These are phyloP conservation scores for Fusarium robinianum DNA, from an alignment of 2,329 filamentous ascomycete genomes.

Conservation along the genomic window DNA sequence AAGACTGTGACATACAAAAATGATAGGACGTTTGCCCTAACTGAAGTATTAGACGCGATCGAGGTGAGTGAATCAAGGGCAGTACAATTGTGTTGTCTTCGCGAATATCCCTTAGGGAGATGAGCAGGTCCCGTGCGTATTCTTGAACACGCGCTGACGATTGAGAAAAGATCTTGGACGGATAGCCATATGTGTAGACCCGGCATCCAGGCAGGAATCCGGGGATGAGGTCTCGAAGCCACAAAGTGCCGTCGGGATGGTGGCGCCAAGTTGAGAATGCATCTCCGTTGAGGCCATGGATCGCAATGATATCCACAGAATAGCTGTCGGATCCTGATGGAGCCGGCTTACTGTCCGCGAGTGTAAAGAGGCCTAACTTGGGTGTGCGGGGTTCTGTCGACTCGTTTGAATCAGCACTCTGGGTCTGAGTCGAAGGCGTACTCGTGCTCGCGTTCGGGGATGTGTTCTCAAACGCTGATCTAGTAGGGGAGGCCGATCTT, in stretches of 20 bases:
- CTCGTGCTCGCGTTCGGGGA: too few relatives aligned
- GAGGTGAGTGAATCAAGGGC: too few relatives aligned
- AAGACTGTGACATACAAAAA: conserved; percentile 39
- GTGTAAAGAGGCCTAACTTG: too few relatives aligned
- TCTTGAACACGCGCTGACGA: conserved; percentile 19
- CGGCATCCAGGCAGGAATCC: conserved; percentile 26
- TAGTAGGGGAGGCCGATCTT: too few relatives aligned
- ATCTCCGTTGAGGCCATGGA: conserved; percentile 33
- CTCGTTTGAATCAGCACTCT: too few relatives aligned
- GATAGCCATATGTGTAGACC: conserved; percentile 32
- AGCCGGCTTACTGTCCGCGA: neutral
- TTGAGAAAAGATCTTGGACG: conserved; percentile 20
- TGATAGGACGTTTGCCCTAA: conserved; percentile 23
- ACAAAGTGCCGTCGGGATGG: conserved; percentile 17
- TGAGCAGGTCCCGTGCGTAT: conserved; percentile 21
- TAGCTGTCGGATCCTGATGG: conserved; percentile 1
- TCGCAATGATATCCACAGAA: conserved; percentile 25
- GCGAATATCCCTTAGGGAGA: conserved; percentile 12
- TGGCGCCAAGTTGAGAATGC: conserved; percentile 26
- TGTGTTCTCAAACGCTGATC: too few relatives aligned
- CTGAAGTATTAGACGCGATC: too few relatives aligned
- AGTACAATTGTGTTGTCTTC: conserved; percentile 9
- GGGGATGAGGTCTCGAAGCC: conserved; percentile 31
- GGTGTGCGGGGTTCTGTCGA: too few relatives aligned
- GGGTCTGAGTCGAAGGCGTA: too few relatives aligned